These are phyloP conservation scores for Arachnomyces sp. DNA, from an alignment of 2,329 filamentous ascomycete species.

Conservation along the genomic window DNA sequence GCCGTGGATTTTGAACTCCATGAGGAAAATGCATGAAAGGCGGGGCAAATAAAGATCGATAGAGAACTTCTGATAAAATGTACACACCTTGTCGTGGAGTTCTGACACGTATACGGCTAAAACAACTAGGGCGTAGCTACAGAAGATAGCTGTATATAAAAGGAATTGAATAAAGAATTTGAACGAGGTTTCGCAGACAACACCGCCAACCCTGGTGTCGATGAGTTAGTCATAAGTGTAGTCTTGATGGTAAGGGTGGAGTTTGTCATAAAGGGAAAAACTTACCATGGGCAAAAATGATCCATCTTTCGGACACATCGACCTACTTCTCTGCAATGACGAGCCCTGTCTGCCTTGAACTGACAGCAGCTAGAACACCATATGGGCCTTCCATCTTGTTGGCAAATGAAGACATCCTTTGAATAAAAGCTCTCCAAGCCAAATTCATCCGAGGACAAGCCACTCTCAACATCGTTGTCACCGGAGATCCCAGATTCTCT, in stretches of 20 bases:
- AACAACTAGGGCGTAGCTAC: constrained; percentile 55
- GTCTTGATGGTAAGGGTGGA: neutral
- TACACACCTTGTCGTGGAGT: constrained; percentile 40
- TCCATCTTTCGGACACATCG: constrained; percentile 87
- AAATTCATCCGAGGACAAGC: constrained; percentile 49
- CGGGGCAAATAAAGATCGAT: no score
- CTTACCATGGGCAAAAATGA: constrained; percentile 79
- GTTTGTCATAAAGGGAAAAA: constrained; percentile 4
- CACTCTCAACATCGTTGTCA: constrained; percentile 23
- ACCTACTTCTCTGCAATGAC: constrained; percentile 76
- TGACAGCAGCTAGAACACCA: constrained; percentile 80
- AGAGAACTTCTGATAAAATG: constrained; percentile 2
- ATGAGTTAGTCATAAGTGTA: constrained; percentile 11
- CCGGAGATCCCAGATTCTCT: constrained; percentile 17
- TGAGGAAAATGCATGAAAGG: no score
- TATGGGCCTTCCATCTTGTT: constrained; percentile 71
- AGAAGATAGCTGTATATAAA: constrained; percentile 63
- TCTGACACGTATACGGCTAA: constrained; percentile 58
- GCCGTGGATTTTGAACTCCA: no score
- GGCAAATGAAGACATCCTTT: constrained; percentile 76
- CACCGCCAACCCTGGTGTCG: constrained; percentile 68
- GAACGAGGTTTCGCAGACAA: constrained; percentile 76
- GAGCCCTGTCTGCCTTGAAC: constrained; percentile 81
- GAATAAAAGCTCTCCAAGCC: constrained; percentile 71
- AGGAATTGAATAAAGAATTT: constrained; percentile 92